Base-by-base conservation (phyloP, 306 rosid genomes). In the Quercus ilex region DNA sequence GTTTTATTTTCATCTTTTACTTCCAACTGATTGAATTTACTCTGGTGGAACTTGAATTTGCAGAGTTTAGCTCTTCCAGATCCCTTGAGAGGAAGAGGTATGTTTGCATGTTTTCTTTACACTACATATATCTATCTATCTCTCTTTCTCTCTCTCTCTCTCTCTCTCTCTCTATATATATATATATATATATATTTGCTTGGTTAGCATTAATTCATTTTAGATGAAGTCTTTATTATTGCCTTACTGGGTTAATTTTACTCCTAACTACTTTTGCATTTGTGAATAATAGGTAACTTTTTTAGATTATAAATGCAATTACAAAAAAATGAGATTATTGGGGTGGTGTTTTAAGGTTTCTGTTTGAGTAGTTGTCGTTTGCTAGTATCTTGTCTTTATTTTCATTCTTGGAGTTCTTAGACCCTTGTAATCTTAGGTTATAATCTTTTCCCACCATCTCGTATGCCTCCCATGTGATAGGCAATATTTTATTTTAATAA, bases 21-120 rank as follows among this genome's bases (percentile, higher is more conserved):
- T 19, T 31, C 35, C 51, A 67, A 35, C 46, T 67, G 25, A 20
- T 33, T 33, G 35, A 31, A 33, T 30, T 67, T 77, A 71, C 75
- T 67, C 35, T 84, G 87, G 74, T 59, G 74, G 49, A 72, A 76
- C 73, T 84, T 65, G 63, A 84, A 81, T 77, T 86, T 81, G 90
- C 94, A 92, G 99, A 88, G 43, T 60, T 83, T 84, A 90, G 97
- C 81, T 88, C 92, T 17, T 82, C 85, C 23, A 89, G 87, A 82
- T 86, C 99, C 72, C 79, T 77, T 35, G 97, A 91, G 79, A 90
- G 71, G 70, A 85, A 58, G 68, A 85, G 91, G 99, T 92, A 81
- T 79, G 78, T 80, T 75, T 59, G 52, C 76, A 41, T 51, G 73
- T 72, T 55, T 77, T 10, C 15, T 77, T 51, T 58, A 75, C 71